A percentile compares a stretch with the other conserved stretches of the same genome.
Conservation (phyloP, 2,329 filamentous ascomycete species). For the Cryoendolithus antarcticus region DNA sequence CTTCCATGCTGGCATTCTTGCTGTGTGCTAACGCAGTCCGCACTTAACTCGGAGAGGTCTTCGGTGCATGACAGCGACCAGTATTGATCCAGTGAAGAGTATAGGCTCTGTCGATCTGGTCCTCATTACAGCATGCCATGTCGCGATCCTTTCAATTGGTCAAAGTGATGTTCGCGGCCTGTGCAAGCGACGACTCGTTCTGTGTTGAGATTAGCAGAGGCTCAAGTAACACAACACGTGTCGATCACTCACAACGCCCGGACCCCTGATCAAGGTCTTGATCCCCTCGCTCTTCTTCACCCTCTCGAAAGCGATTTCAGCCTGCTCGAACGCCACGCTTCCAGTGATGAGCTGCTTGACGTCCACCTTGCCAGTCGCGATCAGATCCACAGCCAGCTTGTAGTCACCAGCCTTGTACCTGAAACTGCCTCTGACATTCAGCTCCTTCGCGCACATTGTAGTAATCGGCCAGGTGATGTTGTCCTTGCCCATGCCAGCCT, state of each 20-base stretch:
- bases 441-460: conserved; percentile 74
- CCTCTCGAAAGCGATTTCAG: conserved; percentile 73
- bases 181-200: too few relatives aligned
- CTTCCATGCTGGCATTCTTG: too few relatives aligned
- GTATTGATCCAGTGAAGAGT: too few relatives aligned
- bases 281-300: conserved; percentile 72
- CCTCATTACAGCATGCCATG: too few relatives aligned
- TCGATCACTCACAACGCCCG: not conserved
- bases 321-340: conserved; percentile 63
- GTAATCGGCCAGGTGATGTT: conserved; percentile 85
- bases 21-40: too few relatives aligned
- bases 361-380: conserved; percentile 55
- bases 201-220: too few relatives aligned
- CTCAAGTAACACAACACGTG: too few relatives aligned
- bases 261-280: conserved; percentile 41
- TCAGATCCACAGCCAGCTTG: conserved; percentile 63
- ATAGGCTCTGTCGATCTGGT: too few relatives aligned
- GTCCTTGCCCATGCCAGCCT: conserved; percentile 75
- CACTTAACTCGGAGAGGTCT: too few relatives aligned
- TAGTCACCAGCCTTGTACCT: conserved; percentile 50
- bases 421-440: conserved; percentile 64
- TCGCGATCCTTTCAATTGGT: too few relatives aligned
- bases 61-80: too few relatives aligned
- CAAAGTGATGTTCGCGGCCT: too few relatives aligned
- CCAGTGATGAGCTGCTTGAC: conserved; percentile 66